phyloP scores from a whole-genome alignment of 2,329 filamentous ascomycete genomes.

The Xylaria sp. region DNA sequence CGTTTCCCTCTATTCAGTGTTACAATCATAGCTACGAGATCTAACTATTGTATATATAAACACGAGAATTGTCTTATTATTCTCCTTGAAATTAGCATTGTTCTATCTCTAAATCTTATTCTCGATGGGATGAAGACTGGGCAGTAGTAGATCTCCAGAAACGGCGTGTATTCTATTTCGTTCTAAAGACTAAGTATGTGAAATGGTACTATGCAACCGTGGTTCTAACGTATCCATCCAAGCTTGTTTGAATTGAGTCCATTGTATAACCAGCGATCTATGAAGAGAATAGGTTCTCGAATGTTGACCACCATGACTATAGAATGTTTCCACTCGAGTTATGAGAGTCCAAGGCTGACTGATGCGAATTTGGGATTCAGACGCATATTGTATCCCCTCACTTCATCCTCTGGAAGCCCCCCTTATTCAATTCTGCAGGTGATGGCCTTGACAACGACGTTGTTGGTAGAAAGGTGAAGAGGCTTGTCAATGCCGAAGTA shows the following conservation, averaged over 20 bases:
- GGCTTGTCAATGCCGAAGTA: conserved; percentile 31
- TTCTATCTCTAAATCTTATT: too few relatives aligned
- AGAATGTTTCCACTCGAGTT: too few relatives aligned
- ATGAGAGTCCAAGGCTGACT: not conserved
- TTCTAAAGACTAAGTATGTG: not conserved
- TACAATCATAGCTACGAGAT: too few relatives aligned
- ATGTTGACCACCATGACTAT: not conserved
- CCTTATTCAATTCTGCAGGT: conserved; percentile 29
- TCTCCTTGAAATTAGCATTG: too few relatives aligned
- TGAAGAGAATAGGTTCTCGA: not conserved
- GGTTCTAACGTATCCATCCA: not conserved
- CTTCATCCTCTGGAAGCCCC: not conserved
- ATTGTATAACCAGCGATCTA: not conserved
- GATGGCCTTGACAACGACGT: conserved; percentile 29
- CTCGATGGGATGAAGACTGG: too few relatives aligned
- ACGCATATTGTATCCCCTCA: not conserved
- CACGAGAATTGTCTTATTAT: too few relatives aligned
- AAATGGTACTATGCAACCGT: not conserved
- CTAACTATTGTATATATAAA: too few relatives aligned
- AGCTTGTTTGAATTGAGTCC: not conserved
- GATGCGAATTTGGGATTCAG: not conserved
- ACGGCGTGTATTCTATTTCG: not conserved
- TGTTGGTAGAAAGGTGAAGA: conserved; percentile 30
- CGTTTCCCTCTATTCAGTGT: too few relatives aligned
- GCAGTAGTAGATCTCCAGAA: not conserved